Evolutionary conservation across 345 rosid species (phyloP).

Genomic region (Citrus maxima): DNA sequence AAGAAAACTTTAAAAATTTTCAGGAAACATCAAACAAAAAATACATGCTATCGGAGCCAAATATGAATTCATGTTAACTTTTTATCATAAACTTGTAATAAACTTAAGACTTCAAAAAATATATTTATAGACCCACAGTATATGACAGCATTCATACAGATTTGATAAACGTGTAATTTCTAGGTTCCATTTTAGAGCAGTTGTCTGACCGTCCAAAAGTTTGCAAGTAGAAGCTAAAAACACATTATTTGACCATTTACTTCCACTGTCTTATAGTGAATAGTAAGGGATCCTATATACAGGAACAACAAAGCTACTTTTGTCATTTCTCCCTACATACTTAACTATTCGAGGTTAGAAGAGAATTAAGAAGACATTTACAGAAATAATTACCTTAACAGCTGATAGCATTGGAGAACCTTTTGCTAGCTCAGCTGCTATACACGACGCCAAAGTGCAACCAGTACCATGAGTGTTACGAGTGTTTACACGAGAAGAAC

Average conservation of each 20-base stretch:
- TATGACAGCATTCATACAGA: background rate
- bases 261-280: background rate
- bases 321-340: background rate
- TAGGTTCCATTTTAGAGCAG: background rate
- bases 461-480: constrained; percentile 94
- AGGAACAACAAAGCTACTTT: background rate
- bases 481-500: constrained; percentile 65
- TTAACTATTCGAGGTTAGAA: background rate
- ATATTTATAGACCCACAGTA: constrained; percentile 1
- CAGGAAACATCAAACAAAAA: background rate
- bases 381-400: constrained; percentile 50
- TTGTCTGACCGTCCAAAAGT: background rate
- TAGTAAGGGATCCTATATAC: background rate
- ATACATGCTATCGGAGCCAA: background rate
- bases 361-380: constrained; percentile 1
- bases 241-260: background rate
- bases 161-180: background rate
- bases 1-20: background rate
- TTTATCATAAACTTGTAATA: background rate
- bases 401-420: constrained; percentile 81
- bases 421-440: constrained; percentile 96
- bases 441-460: constrained; percentile 93
- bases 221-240: background rate
- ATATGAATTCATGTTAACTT: background rate
- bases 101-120: background rate